These are phyloP conservation scores for Delitschia confertaspora DNA, from an alignment of 495 filamentous ascomycete species.

Conservation along the genomic window DNA sequence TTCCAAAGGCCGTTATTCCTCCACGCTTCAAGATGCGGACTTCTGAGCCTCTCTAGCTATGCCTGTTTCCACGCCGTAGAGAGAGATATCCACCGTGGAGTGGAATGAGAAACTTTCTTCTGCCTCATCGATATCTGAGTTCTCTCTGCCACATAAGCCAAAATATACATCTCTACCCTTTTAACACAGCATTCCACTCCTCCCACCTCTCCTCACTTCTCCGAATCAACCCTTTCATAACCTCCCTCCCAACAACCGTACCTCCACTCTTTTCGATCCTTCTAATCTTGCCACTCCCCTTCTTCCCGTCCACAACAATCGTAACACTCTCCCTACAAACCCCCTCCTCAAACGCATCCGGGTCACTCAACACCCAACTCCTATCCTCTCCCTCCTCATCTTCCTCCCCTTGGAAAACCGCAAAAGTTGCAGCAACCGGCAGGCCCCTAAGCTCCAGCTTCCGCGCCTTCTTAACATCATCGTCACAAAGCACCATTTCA, in stretches of 20 bases:
- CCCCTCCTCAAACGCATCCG: slow-evolving; percentile 81
- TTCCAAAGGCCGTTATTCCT: no score
- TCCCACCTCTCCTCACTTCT: slow-evolving; percentile 48
- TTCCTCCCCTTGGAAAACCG: slow-evolving; percentile 51
- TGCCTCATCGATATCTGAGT: neutral
- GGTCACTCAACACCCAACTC: slow-evolving; percentile 75
- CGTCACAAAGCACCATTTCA: slow-evolving; percentile 68
- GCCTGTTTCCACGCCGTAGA: no score
- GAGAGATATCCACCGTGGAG: no score
- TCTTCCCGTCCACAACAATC: slow-evolving; percentile 58
- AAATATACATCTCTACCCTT: neutral
- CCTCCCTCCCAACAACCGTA: slow-evolving; percentile 45
- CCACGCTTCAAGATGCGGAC: no score
- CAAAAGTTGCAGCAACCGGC: slow-evolving; percentile 64
- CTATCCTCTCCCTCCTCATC: slow-evolving; percentile 36
- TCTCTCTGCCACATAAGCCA: neutral
- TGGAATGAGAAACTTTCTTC: neutral
- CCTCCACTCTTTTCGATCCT: slow-evolving; percentile 79
- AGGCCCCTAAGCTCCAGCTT: slow-evolving; percentile 48
- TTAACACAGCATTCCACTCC: slow-evolving; percentile 38
- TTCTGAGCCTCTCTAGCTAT: no score
- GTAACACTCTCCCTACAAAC: slow-evolving; percentile 66
- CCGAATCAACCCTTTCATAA: slow-evolving; percentile 47
- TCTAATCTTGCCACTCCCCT: slow-evolving; percentile 44
- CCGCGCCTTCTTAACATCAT: slow-evolving; percentile 41